Evolutionary conservation across 1,284 basidiomycete species (phyloP).

Genomic region (Polyporus tsugae): DNA sequence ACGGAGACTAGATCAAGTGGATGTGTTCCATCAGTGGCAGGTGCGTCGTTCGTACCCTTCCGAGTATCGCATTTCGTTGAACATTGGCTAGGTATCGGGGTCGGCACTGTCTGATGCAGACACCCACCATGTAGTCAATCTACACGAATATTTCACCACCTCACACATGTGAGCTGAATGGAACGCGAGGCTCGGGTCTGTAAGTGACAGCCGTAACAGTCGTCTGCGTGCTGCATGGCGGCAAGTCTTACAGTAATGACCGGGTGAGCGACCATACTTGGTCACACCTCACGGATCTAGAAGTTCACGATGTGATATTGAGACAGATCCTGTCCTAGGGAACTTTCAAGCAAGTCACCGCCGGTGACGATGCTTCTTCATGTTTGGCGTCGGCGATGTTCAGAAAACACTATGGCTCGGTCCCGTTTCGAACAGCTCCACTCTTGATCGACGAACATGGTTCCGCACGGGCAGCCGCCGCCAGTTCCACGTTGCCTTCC

Average conservation of each 20-base stretch:
- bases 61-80: neutral
- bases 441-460: neutral
- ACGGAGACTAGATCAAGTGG: too few species aligned
- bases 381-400: neutral
- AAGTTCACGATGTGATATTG: too few species aligned
- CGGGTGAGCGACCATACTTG: neutral
- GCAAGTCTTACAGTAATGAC: neutral
- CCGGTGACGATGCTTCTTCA: neutral
- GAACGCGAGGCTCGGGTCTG: neutral
- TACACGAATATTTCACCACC: neutral
- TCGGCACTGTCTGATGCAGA: neutral
- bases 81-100: neutral
- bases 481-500: neutral
- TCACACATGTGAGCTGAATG: neutral
- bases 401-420: neutral
- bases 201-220: neutral
- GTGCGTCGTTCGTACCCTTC: neutral
- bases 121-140: neutral
- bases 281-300: too few species aligned
- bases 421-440: neutral
- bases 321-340: too few species aligned
- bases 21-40: neutral
- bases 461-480: neutral
- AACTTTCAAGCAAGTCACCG: too few species aligned
- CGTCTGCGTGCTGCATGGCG: neutral